These are phyloP conservation scores for Tuber calosporum DNA, from an alignment of 495 filamentous ascomycete species.

Conservation along the genomic window DNA sequence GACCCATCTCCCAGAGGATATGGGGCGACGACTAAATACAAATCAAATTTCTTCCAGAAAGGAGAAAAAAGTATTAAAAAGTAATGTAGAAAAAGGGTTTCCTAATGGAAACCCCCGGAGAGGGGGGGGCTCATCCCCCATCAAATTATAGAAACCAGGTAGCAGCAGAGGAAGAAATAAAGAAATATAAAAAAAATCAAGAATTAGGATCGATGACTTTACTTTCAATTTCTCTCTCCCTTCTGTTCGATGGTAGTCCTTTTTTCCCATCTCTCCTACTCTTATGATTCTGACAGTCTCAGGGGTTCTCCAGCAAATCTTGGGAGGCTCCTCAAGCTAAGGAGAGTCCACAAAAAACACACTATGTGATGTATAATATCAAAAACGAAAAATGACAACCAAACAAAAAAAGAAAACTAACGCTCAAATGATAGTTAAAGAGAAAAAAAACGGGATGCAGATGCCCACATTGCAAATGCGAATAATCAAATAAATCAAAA, in stretches of 20 bases:
- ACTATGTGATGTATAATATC: constrained; percentile 39
- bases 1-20: constrained; percentile 9
- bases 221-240: constrained; percentile 31
- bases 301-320: constrained; percentile 1
- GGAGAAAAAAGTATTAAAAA: constrained; percentile 30
- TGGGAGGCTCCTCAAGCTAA: neutral
- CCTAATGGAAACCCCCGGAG: neutral
- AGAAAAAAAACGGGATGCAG: constrained; percentile 23
- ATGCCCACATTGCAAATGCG: constrained; percentile 34
- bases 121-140: constrained; percentile 8
- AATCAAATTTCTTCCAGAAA: constrained; percentile 19
- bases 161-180: constrained; percentile 23
- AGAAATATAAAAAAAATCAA: constrained; percentile 14
- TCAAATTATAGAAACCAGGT: constrained; percentile 29
- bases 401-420: constrained; percentile 17
- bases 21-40: constrained; percentile 22
- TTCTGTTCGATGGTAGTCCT: constrained; percentile 24
- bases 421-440: constrained; percentile 39
- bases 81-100: constrained; percentile 16
- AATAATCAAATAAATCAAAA: constrained; percentile 36
- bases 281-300: constrained; percentile 11
- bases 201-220: constrained; percentile 32
- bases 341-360: constrained; percentile 22
- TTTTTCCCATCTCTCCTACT: constrained; percentile 12
- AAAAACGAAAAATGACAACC: constrained; percentile 30